Evolutionary conservation across 768 basidiomycete species (phyloP), one percentile per base, ranked within the genome.

Genomic region (Hydnomerulius pinastri): DNA sequence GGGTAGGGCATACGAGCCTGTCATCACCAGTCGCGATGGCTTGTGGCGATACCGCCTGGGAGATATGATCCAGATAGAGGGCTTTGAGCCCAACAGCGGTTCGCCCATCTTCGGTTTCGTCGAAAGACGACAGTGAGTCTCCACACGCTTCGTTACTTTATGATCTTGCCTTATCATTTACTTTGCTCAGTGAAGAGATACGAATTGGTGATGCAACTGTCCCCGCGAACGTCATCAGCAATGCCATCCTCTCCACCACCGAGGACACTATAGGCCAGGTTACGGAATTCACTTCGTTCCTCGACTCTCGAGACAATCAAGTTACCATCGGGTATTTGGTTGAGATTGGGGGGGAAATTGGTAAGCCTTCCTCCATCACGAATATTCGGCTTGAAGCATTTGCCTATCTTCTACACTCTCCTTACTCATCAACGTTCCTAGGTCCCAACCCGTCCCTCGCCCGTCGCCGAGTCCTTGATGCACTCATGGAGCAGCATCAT

Each of bases 41-140:
- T 23, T 50, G 20, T 50, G 49, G 49, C 30, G 49, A 8, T 44
- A 50, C 23, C 20, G 49, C 15, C 49, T 50, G 10, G 49, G 49
- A 23, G 49, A 50, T 29, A 17, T 50, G 29, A 20, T 44, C 27
- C 30, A 27, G 24, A 15, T 50, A 2, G 18, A 35, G 13, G 49
- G 49, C 18, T 50, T 50, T 28, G 43, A 32, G 10, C 33, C 49
- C 9, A 17, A 24, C 10, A 32, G 45, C 20, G 49, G 49, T 21
- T 35, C 30, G n/a, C 49, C 49, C 2, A 36, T 50, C 15, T 25
- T 50, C 25, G 37, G 38, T n/a, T 50, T 37, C n/a, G 49, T 44
- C 29, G 49, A 50, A 29, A 32, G 49, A 20, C 35, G 49, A 37
- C 17, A 50, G 49, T 50, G 21, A 37, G 49, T 20, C 20, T 15